Conservation (phyloP, 164 flowering plant genomes). For the Vitis vinifera region DNA sequence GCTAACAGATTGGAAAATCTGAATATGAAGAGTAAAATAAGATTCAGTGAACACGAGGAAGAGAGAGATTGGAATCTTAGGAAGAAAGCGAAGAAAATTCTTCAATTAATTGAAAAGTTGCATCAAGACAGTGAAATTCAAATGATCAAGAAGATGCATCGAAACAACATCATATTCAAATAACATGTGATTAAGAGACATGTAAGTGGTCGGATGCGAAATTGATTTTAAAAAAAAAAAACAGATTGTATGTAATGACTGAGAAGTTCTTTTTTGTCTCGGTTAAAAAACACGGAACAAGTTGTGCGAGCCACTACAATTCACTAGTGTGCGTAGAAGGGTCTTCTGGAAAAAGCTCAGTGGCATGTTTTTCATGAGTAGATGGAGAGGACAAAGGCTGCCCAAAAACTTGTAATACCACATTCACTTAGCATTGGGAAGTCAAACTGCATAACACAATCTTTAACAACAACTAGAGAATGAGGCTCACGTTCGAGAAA, state of each 20-base stretch:
- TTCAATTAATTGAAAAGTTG: background rate
- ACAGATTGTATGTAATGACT: constrained; percentile 16
- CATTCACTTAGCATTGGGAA: constrained; percentile 50
- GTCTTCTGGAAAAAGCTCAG: constrained; percentile 34
- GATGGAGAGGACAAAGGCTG: constrained; percentile 28
- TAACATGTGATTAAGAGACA: background rate
- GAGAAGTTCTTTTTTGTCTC: constrained; percentile 27
- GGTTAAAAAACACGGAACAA: constrained; percentile 18
- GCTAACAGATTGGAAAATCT: background rate
- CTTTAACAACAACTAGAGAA: no score
- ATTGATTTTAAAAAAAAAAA: constrained; percentile 26
- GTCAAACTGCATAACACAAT: constrained; percentile 1
- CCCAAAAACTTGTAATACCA: constrained; percentile 36
- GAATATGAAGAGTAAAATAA: constrained; percentile 27
- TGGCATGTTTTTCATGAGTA: constrained; percentile 34
- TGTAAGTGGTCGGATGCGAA: constrained; percentile 37
- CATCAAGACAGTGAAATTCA: constrained; percentile 5
- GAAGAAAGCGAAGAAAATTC: constrained; percentile 24
- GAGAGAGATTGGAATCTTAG: background rate
- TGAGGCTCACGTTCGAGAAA: no score
- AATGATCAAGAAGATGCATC: background rate
- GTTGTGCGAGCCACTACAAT: constrained; percentile 29
- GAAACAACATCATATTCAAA: constrained; percentile 12
- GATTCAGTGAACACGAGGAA: constrained; percentile 13
- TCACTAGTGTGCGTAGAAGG: constrained; percentile 26